These are phyloP conservation scores for Rhodotorula sp. DNA, from an alignment of 1,284 basidiomycete species.

Conservation along the genomic window DNA sequence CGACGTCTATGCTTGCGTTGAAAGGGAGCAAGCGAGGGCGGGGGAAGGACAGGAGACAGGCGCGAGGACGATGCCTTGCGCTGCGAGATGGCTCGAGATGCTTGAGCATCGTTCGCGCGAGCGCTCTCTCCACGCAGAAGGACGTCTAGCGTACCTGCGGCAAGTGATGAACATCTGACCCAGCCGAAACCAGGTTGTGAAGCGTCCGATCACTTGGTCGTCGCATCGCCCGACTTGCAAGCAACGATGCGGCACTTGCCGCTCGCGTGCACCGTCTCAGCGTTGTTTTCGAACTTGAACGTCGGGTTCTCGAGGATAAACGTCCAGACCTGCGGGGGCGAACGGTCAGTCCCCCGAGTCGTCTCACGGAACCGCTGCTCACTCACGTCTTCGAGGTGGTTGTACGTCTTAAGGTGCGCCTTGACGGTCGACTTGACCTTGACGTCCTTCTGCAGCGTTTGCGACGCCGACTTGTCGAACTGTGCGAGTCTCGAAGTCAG, in stretches of 20 bases:
- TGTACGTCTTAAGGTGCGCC: constrained; percentile 85
- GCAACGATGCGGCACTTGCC: constrained; percentile 90
- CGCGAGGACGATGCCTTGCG: too few relatives aligned
- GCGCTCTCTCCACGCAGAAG: too few relatives aligned
- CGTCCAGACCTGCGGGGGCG: constrained; percentile 70
- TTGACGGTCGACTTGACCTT: constrained; percentile 89
- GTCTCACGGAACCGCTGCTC: not conserved
- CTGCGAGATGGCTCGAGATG: too few relatives aligned
- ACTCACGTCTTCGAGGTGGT: constrained; percentile 76
- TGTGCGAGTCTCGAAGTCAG: constrained; percentile 48
- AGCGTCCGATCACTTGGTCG: constrained; percentile 21
- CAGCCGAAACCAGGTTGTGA: not conserved
- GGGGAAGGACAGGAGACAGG: too few relatives aligned
- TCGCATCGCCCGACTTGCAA: constrained; percentile 71
- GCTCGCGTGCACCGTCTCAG: constrained; percentile 47
- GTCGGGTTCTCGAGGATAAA: constrained; percentile 87
- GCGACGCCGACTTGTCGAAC: constrained; percentile 93
- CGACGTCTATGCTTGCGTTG: too few relatives aligned
- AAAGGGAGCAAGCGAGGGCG: too few relatives aligned
- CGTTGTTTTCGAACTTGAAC: constrained; percentile 89
- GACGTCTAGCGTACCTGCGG: too few relatives aligned
- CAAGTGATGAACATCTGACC: too few relatives aligned
- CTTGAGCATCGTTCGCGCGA: too few relatives aligned
- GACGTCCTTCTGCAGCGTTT: constrained; percentile 82
- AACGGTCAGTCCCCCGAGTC: not conserved